Evolutionary conservation across 2,329 filamentous ascomycete species (phyloP).

Genomic region (Phaeosphaeriaceae sp.): DNA sequence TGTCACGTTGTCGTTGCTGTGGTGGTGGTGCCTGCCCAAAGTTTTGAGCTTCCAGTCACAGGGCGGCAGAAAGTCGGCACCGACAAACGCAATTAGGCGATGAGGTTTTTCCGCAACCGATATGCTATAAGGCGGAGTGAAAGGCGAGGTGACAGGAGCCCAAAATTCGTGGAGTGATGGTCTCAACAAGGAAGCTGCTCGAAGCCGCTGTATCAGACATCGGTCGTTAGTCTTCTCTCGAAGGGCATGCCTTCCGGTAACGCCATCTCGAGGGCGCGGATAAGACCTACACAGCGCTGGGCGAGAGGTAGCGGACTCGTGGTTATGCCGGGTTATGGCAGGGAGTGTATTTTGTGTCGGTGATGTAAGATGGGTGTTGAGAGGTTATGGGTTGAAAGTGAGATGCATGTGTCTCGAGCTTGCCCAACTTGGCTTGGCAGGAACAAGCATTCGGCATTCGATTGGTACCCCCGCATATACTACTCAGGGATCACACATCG

Average conservation of each 20-base stretch:
- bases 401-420: no score
- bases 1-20: conserved; percentile 1
- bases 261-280: conserved; percentile 39
- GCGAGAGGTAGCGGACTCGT: conserved; percentile 22
- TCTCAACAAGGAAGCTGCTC: conserved; percentile 12
- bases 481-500: neutral
- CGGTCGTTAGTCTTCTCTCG: conserved; percentile 39
- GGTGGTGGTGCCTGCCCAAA: neutral
- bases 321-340: no score
- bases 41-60: neutral
- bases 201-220: conserved; percentile 29
- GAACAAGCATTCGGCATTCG: no score
- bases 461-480: neutral
- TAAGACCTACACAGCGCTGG: conserved; percentile 38
- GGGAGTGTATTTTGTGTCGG: no score
- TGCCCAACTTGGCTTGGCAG: neutral
- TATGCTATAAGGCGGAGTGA: no score
- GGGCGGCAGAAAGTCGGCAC: conserved; percentile 31
- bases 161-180: conserved; percentile 15
- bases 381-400: no score
- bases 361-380: no score
- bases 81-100: conserved; percentile 16
- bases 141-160: conserved; percentile 1
- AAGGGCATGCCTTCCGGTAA: conserved; percentile 36
- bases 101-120: conserved; percentile 15